Evolutionary conservation across 2,329 filamentous ascomycete species (phyloP), one percentile per base, ranked within the genome.

Genomic region (Magnaporthiopsis incrustans): DNA sequence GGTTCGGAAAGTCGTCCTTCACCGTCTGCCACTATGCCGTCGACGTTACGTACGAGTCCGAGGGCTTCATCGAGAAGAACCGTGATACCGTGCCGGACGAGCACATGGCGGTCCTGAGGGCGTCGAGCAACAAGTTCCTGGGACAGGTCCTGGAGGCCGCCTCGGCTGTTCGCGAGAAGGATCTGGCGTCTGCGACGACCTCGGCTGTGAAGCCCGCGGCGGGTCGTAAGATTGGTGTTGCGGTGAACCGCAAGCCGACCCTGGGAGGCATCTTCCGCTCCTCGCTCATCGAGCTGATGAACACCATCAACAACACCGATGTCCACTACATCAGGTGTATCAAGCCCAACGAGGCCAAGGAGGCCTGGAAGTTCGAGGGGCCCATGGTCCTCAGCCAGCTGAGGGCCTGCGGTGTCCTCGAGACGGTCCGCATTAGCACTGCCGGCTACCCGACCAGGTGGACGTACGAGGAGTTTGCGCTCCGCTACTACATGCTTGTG

Each of bases 21-120:
- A 98, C 95, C 10, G 93, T 99, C 67, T 98, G 94, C 77, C 96
- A 99, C 78, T 99, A 99, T 77, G 95, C 95, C 63, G 84, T 99
- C 64, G 95, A 99, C 72, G 95, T 99, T 70, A 98, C 94, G 25
- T 99, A 99, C 75, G 95, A 99, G 77, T 98, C 94, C 1, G 95
- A 99, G 71, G 95, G 95, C 60, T 99, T 99, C 78, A 97, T 99
- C 72, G 96, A 99, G 77, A 99, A 99, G 85, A 99, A 99, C 77
- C 88, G 95, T 76, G 95, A 99, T 76, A 99, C 96, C 26, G 95
- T 99, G 60, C 95, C 95, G 7, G 95, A 99, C 73, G 95, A 99
- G 79, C 95, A 98, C 74, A 91, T 99, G 88, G 92, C 95, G 65
- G 89, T 99, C 53, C 83, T 99, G 68, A 89, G 87, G 70, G 87